A percentile compares a stretch with the other conserved stretches of the same genome.
Evolutionary conservation across 2,329 filamentous ascomycete genomes (phyloP).

Genomic region (Fusarium duplospermum): DNA sequence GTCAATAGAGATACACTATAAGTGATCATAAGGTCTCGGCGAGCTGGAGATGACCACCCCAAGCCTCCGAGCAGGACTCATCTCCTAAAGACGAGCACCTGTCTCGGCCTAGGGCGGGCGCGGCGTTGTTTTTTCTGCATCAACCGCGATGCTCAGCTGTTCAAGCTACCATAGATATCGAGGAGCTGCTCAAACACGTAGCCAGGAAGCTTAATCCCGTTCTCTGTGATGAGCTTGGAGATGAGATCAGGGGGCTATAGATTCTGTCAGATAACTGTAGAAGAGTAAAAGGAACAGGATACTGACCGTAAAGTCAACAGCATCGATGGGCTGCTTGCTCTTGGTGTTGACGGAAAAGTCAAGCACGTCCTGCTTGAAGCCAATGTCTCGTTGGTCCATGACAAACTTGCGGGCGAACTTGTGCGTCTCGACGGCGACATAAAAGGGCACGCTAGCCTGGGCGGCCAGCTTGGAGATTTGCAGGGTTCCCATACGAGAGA

Average conservation of each 20-base stretch:
- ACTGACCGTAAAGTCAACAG: constrained; percentile 78
- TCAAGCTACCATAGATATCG: constrained; percentile 66
- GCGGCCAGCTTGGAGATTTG: constrained; percentile 88
- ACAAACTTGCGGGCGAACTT: constrained; percentile 94
- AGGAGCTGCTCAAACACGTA: constrained; percentile 79
- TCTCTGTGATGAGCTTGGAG: constrained; percentile 80
- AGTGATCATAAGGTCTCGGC: background rate
- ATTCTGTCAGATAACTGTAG: background rate
- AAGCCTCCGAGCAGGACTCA: background rate
- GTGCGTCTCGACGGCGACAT: constrained; percentile 94
- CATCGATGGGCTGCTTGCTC: constrained; percentile 60
- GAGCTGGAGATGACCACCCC: background rate
- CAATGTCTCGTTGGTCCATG: constrained; percentile 82
- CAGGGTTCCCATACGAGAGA: constrained; percentile 86
- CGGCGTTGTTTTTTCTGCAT: constrained; percentile 15
- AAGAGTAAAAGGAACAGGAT: background rate
- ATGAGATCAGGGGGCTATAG: constrained; percentile 74
- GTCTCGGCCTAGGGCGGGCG: constrained; percentile 13
- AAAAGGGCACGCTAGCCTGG: constrained; percentile 78
- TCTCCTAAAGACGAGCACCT: background rate
- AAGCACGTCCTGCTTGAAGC: constrained; percentile 80
- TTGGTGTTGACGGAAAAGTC: constrained; percentile 72
- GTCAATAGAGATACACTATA: background rate
- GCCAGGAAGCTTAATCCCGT: constrained; percentile 76
- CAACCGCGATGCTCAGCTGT: constrained; percentile 42